Conservation (phyloP, 306 rosid species). For the Trichosanthes truncata region DNA sequence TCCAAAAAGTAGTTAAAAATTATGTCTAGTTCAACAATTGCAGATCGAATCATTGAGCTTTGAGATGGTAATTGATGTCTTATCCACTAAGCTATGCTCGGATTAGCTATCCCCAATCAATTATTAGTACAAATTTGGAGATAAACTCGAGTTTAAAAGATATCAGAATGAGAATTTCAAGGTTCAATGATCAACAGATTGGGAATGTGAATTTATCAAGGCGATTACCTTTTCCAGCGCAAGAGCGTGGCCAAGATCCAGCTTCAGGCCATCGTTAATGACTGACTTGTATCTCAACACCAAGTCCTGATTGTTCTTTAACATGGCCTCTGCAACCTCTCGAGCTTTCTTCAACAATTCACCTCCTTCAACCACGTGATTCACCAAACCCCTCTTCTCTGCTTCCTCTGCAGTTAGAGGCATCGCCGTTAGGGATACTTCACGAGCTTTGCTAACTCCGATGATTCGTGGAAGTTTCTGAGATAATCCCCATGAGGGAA, state of each 20-base stretch:
- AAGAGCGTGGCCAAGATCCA: slow-evolving; percentile 65
- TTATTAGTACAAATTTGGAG: background rate
- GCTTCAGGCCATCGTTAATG: slow-evolving; percentile 77
- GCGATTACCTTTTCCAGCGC: slow-evolving; percentile 68
- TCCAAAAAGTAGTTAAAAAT: background rate
- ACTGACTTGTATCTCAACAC: slow-evolving; percentile 77
- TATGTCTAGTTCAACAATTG: background rate
- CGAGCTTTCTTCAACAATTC: slow-evolving; percentile 66
- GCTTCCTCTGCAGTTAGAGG: slow-evolving; percentile 77
- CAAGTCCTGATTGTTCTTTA: slow-evolving; percentile 61
- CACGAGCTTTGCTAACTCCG: slow-evolving; percentile 78
- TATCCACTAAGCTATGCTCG: too few relatives aligned
- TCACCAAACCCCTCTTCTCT: slow-evolving; percentile 69
- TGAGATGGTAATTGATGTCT: too few relatives aligned
- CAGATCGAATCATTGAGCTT: too few relatives aligned
- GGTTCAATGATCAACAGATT: background rate
- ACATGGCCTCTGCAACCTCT: slow-evolving; percentile 53
- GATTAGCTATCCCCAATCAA: background rate
- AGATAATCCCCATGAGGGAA: slow-evolving; percentile 96
- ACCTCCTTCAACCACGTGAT: slow-evolving; percentile 66
- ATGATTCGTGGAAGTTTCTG: slow-evolving; percentile 76
- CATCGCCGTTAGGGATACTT: slow-evolving; percentile 72
- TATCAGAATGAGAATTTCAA: background rate
- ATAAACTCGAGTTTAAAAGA: background rate
- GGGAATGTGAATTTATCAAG: background rate